Base-by-base conservation (phyloP, 352 stramenopile species). In the Thraustochytrium aureum region DNA sequence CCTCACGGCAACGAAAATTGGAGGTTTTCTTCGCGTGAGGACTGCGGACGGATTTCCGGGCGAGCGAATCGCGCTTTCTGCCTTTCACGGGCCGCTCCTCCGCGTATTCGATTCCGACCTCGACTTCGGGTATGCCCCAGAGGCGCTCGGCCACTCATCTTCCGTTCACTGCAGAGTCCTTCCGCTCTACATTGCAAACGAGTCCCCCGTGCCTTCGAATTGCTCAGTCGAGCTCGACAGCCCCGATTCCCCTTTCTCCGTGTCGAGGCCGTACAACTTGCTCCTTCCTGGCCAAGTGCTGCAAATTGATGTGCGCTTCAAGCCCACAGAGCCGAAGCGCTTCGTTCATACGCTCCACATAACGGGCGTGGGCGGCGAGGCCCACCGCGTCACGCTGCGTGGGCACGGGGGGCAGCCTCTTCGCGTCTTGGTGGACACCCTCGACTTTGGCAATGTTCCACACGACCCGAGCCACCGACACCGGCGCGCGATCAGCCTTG, bases 11-110 rank as follows among this genome's bases (percentile, higher is more conserved):
- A 38, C 37, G 30, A 38, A 41, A 22, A 12, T 74, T 5, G 33
- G 7, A 45, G 69, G 69, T 30, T 79, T 73, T 43, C 12, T 79
- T 1, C 69, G 69, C 17, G 50, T 79, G 12, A n/a, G 69, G 20
- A 61, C 32, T 14, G 26, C n/a, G 0, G 17, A 47, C 6, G 69
- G 69, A 7, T 7, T 79, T 61, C 50, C 69, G 4, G 69, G 69
- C 1, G 69, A 79, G 41, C 50, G 69, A 4, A 39, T 79, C 1
- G 56, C 38, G 5, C 56, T 79, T 22, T 74, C 69, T 30, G 69
- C 69, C 12, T 67, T 45, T 2, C 69, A 79, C 41, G 69, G 69
- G 10, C 69, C 69, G 56, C 43, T 67, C 35, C 52, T 79, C 17
- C 22, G 67, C 38, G 59, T 79, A 32, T 26, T 41, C 3, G 50